phyloP scores from a whole-genome alignment of 2,329 filamentous ascomycete species.

The Calcarisporium arbuscula region DNA sequence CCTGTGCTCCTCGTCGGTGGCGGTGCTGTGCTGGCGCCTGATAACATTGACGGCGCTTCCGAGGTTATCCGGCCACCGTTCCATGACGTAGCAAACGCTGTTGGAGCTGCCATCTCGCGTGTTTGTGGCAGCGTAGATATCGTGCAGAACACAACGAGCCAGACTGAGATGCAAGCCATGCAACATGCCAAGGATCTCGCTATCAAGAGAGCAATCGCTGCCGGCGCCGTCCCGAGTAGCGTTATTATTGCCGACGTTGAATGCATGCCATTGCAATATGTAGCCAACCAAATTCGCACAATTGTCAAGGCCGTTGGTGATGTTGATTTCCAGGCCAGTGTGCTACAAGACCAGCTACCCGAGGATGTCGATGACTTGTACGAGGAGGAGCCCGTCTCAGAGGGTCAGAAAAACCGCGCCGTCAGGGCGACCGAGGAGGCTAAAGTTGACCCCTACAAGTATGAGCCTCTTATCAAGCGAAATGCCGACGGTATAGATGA shows the following conservation, averaged over 20 bases:
- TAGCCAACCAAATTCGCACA: not conserved
- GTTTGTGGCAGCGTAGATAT: constrained; percentile 19
- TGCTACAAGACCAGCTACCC: not conserved
- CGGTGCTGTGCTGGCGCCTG: constrained; percentile 31
- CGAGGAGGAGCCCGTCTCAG: not conserved
- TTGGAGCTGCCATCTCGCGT: constrained; percentile 40
- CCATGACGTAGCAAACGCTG: constrained; percentile 41
- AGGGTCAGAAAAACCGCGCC: not conserved
- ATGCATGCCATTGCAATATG: not conserved
- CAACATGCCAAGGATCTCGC: constrained; percentile 6
- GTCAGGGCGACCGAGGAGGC: not conserved
- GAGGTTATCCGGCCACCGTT: constrained; percentile 28
- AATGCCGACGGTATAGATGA: not conserved
- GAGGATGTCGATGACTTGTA: not conserved
- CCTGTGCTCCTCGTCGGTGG: constrained; percentile 36
- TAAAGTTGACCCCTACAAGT: not conserved
- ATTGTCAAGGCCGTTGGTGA: constrained; percentile 1
- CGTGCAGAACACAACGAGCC: not conserved
- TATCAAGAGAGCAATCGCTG: constrained; percentile 17
- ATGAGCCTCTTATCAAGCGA: not conserved
- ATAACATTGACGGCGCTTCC: constrained; percentile 19
- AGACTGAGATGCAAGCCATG: not conserved
- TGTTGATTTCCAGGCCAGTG: not conserved
- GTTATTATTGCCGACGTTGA: not conserved
- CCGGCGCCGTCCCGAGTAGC: not conserved